Conservation (phyloP, 148 eudicot genomes). For the Rhododendron griersonianum region DNA sequence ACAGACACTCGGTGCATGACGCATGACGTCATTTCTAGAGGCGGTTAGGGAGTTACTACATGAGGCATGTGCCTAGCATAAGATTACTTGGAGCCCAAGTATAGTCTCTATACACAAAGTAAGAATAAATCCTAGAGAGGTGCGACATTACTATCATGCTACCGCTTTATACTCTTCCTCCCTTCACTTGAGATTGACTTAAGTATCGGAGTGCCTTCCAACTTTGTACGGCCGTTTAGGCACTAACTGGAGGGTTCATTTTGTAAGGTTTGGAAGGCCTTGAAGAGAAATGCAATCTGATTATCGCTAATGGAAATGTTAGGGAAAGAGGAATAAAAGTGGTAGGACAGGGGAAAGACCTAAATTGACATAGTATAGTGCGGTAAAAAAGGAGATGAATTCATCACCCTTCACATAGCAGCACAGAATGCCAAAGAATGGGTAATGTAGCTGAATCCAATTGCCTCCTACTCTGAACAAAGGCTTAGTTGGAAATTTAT, state of each 20-base stretch:
- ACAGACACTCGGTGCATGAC: not conserved
- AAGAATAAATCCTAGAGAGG: not conserved
- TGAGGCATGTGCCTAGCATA: not conserved
- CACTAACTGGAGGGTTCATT: not conserved
- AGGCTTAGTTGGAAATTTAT: not conserved
- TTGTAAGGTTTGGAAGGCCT: not conserved
- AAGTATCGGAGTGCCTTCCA: not conserved
- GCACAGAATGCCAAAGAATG: not conserved
- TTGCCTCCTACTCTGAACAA: not conserved
- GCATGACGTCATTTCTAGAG: not conserved
- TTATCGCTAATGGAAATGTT: not conserved
- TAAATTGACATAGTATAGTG: not conserved
- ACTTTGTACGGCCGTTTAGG: not conserved
- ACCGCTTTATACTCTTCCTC: not conserved
- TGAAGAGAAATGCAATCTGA: not conserved
- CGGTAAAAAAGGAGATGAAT: not conserved
- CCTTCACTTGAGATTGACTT: not conserved
- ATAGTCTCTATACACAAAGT: not conserved
- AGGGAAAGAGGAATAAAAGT: not conserved
- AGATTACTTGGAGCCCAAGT: not conserved
- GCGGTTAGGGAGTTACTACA: not conserved
- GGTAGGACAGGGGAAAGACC: not conserved
- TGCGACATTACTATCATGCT: not conserved
- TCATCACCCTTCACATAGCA: not conserved
- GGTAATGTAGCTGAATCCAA: not conserved